Evolutionary conservation across 305 asterid species (phyloP), one percentile per base, ranked within the genome.

Genomic region (Solanum hybrid): DNA sequence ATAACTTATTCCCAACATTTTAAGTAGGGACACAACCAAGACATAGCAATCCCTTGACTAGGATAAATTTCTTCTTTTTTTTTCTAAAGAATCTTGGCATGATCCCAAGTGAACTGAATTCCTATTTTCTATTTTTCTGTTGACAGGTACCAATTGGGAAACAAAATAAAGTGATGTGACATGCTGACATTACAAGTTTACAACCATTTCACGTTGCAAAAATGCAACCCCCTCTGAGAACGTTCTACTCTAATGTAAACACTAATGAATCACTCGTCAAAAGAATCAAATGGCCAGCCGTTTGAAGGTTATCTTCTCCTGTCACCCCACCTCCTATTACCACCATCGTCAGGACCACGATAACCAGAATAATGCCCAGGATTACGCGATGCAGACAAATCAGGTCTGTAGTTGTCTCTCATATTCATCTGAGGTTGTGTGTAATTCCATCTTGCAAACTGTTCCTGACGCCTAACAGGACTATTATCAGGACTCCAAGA

Each of bases 401-500:
- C 94, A 5, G 93, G 89, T 86, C 93, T 90, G 75, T 92, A 90
- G 22, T 90, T 90, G 5, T 90, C 93, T 76, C 94, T 91, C 38
- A 79, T 81, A 87, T 92, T 90, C 90, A 80, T 89, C 73, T 88
- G 88, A 31, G 92, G 91, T 66, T 92, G 94, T 12, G 88, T 84
- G 51, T 88, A 77, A 88, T 92, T 93, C 89, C 80, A 93, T 75
- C 93, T 93, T 3, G 92, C 93, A 42, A 80, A 22, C 80, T 92
- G 89, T 20, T 93, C 94, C 10, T 87, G 92, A 10, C 90, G 93
- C 87, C 98, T 92, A 80, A 90, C 86, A 2, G 98, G 96, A 88
- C 98, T 95, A 88, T 94, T 88, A 26, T 95, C 95, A 16, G 97
- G 98, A 93, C 98, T 95, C 98, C 97, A 93, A 6, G 97, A 90